Percentiles rank a stretch among this genome's conserved stretches.
phyloP scores from a whole-genome alignment of 2,329 filamentous ascomycete species.

The Aureobasidium subglaciale region DNA sequence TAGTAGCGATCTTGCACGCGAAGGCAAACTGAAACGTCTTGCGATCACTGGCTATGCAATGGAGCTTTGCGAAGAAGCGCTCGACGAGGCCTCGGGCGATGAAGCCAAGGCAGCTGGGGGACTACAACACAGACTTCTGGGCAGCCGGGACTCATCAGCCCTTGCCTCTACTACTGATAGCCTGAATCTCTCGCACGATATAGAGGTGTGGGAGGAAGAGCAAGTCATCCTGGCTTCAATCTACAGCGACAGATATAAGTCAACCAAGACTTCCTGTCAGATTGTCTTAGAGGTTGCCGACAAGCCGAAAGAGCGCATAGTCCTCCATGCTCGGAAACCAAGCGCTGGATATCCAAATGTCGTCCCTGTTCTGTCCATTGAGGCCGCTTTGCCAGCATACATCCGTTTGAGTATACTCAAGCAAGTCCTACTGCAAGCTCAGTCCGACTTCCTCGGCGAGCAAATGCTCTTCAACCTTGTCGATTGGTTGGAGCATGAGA shows the following conservation, averaged over 20 bases:
- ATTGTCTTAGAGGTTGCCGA: slow-evolving; percentile 55
- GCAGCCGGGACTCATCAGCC: slow-evolving; percentile 20
- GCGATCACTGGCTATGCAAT: slow-evolving; percentile 75
- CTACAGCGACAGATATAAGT: slow-evolving; percentile 65
- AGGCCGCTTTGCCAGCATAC: slow-evolving; percentile 70
- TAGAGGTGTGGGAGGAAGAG: slow-evolving; percentile 75
- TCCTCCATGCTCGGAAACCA: slow-evolving; percentile 63
- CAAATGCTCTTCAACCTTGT: slow-evolving; percentile 86
- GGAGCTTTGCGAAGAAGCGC: slow-evolving; percentile 72
- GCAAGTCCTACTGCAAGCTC: slow-evolving; percentile 64
- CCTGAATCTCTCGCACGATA: slow-evolving; percentile 31
- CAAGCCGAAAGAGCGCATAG: slow-evolving; percentile 37
- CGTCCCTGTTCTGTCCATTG: slow-evolving; percentile 62
- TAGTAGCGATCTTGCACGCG: slow-evolving; percentile 70
- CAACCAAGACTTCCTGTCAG: slow-evolving; percentile 51
- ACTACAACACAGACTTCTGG: slow-evolving; percentile 64
- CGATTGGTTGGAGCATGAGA: slow-evolving; percentile 84
- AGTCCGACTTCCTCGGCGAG: slow-evolving; percentile 66
- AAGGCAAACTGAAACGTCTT: slow-evolving; percentile 75
- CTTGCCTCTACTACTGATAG: slow-evolving; percentile 27
- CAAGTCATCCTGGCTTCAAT: slow-evolving; percentile 77
- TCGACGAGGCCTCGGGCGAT: slow-evolving; percentile 63
- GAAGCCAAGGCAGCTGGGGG: slow-evolving; percentile 71
- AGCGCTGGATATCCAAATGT: slow-evolving; percentile 62
- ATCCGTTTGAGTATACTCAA: slow-evolving; percentile 85